These are phyloP conservation scores for Phytophthora chlamydospora DNA, from an alignment of 352 stramenopile species.

Conservation along the genomic window DNA sequence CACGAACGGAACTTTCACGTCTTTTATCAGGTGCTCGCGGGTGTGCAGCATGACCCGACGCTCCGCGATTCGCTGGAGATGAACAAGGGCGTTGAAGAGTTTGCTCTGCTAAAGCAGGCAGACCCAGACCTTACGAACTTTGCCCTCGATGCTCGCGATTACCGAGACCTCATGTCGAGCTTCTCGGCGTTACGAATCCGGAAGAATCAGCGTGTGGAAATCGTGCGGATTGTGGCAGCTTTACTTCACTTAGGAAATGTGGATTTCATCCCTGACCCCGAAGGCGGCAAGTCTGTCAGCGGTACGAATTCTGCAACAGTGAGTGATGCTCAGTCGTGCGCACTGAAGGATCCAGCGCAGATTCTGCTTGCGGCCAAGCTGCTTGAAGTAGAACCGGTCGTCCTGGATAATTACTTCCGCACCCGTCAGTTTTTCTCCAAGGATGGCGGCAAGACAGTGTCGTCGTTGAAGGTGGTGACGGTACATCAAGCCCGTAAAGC, in stretches of 20 bases:
- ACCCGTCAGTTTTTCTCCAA: conserved; percentile 84
- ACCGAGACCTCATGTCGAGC: conserved; percentile 81
- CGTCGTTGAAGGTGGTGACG: conserved; percentile 84
- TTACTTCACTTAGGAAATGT: conserved; percentile 84
- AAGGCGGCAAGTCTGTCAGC: conserved; percentile 65
- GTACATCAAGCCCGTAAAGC: conserved; percentile 73
- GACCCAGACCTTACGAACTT: conserved; percentile 48
- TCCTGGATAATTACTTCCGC: conserved; percentile 88
- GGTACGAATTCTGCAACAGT: conserved; percentile 28
- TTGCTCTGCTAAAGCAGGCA: conserved; percentile 61
- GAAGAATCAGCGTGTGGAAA: conserved; percentile 82
- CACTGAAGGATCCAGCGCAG: conserved; percentile 67
- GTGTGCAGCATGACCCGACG: conserved; percentile 71
- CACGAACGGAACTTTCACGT: conserved; percentile 94
- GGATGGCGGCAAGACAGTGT: conserved; percentile 72
- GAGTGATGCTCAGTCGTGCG: conserved; percentile 56
- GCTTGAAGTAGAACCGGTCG: conserved; percentile 78
- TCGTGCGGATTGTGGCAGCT: conserved; percentile 75
- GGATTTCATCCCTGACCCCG: conserved; percentile 68
- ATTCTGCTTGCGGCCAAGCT: conserved; percentile 73
- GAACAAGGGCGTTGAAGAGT: conserved; percentile 62
- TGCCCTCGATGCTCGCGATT: conserved; percentile 70
- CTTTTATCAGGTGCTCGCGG: conserved; percentile 92
- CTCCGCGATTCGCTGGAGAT: conserved; percentile 73
- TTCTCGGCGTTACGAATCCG: conserved; percentile 81